These are phyloP conservation scores for Delonix regia DNA, from an alignment of 306 rosid genomes.

Conservation along the genomic window DNA sequence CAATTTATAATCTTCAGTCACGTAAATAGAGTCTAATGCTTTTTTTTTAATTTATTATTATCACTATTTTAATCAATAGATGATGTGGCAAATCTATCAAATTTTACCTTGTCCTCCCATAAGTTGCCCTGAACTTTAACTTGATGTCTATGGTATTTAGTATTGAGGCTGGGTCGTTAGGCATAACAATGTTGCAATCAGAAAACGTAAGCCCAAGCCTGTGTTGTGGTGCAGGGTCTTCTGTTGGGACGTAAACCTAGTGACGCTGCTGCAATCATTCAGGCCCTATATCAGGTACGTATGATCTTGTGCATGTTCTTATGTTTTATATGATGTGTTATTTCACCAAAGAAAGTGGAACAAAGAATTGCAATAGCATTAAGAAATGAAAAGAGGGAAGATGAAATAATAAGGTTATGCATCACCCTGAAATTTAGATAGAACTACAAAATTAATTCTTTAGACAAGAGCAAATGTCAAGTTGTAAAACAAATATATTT, in stretches of 20 bases:
- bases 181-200: slow-evolving; percentile 3
- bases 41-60: not conserved
- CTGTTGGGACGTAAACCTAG: slow-evolving; percentile 72
- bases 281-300: slow-evolving; percentile 71
- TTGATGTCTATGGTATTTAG: not conserved
- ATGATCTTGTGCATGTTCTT: not conserved
- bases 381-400: slow-evolving; percentile 18
- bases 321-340: not conserved
- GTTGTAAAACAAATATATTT: slow-evolving; percentile 1
- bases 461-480: slow-evolving; percentile 12
- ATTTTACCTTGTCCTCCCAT: not conserved
- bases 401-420: slow-evolving; percentile 24
- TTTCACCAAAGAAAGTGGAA: slow-evolving; percentile 12
- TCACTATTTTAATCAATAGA: not conserved
- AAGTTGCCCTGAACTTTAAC: slow-evolving; percentile 21
- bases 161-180: slow-evolving; percentile 19
- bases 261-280: slow-evolving; percentile 72
- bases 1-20: not conserved
- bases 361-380: slow-evolving; percentile 12
- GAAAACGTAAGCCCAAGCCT: slow-evolving; percentile 13
- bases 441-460: not conserved
- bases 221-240: slow-evolving; percentile 57
- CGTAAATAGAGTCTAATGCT: not conserved
- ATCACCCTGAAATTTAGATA: slow-evolving; percentile 10
- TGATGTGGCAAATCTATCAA: slow-evolving; percentile 9